Evolutionary conservation across 148 eudicot species (phyloP).

Genomic region (Simmondsia chinensis): DNA sequence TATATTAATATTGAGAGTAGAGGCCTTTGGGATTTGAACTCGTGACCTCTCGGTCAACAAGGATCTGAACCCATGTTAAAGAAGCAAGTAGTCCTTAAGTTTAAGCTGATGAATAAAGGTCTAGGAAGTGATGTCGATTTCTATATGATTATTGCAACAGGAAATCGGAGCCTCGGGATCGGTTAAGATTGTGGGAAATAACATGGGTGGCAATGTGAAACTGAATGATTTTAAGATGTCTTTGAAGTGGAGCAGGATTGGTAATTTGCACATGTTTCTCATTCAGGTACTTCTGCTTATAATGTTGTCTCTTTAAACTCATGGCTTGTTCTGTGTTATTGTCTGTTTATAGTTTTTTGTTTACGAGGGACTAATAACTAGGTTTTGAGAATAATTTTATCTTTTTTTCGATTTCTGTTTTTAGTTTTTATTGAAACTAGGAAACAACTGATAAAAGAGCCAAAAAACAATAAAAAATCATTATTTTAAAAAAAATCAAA

Average conservation of each 20-base stretch:
- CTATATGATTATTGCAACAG: slow-evolving; percentile 24
- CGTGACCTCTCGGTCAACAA: too few species aligned
- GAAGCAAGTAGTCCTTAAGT: too few species aligned
- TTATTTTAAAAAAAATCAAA: too few species aligned
- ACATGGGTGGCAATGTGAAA: slow-evolving; percentile 61
- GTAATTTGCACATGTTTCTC: slow-evolving; percentile 52
- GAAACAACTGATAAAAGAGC: not conserved
- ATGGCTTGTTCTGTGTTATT: not conserved
- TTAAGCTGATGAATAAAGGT: too few species aligned
- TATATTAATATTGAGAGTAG: too few species aligned
- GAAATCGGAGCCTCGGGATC: slow-evolving; percentile 58
- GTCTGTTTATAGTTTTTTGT: not conserved
- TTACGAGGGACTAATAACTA: too few species aligned
- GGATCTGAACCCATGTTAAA: too few species aligned
- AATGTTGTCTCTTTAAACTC: not conserved
- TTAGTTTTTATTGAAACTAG: not conserved
- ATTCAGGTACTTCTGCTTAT: too few species aligned
- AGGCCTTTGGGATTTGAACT: too few species aligned
- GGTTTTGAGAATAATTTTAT: too few species aligned
- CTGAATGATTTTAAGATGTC: slow-evolving; percentile 45
- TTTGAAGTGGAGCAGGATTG: slow-evolving; percentile 61
- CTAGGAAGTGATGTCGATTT: too few species aligned
- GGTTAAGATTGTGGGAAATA: slow-evolving; percentile 40
- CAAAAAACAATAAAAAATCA: too few species aligned
- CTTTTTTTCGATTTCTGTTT: not conserved